Evolutionary conservation across 1,284 basidiomycete species (phyloP).

Genomic region (Meira miltonrushii): DNA sequence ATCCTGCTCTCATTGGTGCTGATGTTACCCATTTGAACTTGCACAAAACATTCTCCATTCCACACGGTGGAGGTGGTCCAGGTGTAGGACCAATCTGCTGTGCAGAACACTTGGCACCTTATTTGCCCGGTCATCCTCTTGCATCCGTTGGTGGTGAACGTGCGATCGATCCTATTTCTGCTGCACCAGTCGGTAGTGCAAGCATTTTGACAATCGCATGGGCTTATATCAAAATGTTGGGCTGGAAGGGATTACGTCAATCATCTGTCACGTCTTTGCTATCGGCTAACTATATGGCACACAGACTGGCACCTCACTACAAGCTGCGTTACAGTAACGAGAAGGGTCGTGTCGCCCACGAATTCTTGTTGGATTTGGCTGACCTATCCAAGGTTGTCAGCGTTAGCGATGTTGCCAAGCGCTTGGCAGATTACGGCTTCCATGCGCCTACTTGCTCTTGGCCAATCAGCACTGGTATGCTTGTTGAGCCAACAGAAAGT

Average conservation of each 20-base stretch:
- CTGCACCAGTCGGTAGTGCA: conserved; percentile 87
- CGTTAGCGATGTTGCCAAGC: conserved; percentile 92
- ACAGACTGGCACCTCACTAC: conserved; percentile 77
- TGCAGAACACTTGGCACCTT: conserved; percentile 84
- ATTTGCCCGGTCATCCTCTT: conserved; percentile 85
- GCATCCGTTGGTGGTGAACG: conserved; percentile 66
- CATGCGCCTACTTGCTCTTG: conserved; percentile 49
- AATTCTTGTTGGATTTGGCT: conserved; percentile 86
- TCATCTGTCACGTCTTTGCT: conserved; percentile 82
- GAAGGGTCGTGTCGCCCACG: conserved; percentile 87
- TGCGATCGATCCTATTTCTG: conserved; percentile 81
- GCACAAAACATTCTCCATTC: conserved; percentile 93
- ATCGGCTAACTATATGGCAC: conserved; percentile 95
- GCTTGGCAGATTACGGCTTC: conserved; percentile 64
- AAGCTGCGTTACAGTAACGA: conserved; percentile 82
- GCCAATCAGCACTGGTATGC: conserved; percentile 49
- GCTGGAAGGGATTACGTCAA: conserved; percentile 76
- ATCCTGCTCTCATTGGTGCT: conserved; percentile 89
- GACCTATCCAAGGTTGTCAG: conserved; percentile 85
- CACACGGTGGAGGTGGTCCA: conserved; percentile 94
- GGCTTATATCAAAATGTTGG: conserved; percentile 78
- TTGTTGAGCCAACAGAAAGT: conserved; percentile 50
- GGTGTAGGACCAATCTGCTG: conserved; percentile 94
- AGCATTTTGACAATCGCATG: conserved; percentile 95
- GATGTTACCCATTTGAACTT: conserved; percentile 97